Evolutionary conservation across 2,329 filamentous ascomycete genomes (phyloP).

Genomic region (Clonostachys solani): DNA sequence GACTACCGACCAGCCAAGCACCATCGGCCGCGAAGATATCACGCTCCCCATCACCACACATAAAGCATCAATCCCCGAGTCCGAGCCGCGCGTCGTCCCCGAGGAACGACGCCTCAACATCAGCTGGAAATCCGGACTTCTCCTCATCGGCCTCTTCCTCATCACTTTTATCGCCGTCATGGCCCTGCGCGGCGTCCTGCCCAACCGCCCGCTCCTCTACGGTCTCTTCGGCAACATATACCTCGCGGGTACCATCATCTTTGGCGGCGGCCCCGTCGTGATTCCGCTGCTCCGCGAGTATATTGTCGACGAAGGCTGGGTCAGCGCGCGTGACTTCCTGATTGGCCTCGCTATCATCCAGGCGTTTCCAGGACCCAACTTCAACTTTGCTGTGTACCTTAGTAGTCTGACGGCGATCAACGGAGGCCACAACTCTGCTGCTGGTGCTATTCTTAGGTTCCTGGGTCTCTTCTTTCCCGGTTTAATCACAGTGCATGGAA

Average conservation of each 20-base stretch:
- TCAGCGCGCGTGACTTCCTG: slow-evolving; percentile 65
- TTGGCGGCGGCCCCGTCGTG: slow-evolving; percentile 61
- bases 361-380: slow-evolving; percentile 52
- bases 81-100: slow-evolving; percentile 22
- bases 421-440: slow-evolving; percentile 22
- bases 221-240: slow-evolving; percentile 69
- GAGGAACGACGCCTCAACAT: slow-evolving; percentile 26
- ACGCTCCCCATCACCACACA: background rate
- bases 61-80: background rate
- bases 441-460: slow-evolving; percentile 40
- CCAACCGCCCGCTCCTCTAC: slow-evolving; percentile 39
- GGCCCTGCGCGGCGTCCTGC: slow-evolving; percentile 38
- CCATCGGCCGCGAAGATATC: background rate
- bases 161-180: slow-evolving; percentile 53
- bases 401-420: slow-evolving; percentile 40
- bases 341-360: slow-evolving; percentile 70
- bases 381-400: slow-evolving; percentile 50
- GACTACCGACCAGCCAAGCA: background rate
- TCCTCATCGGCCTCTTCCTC: slow-evolving; percentile 44
- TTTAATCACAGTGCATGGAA: slow-evolving; percentile 36
- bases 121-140: slow-evolving; percentile 37
- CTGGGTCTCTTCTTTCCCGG: slow-evolving; percentile 46
- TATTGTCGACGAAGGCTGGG: slow-evolving; percentile 66
- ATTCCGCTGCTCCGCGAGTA: slow-evolving; percentile 60
- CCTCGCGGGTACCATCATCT: slow-evolving; percentile 66